Evolutionary conservation across 306 rosid genomes (phyloP).

Genomic region (Styphnolobium japonicum): DNA sequence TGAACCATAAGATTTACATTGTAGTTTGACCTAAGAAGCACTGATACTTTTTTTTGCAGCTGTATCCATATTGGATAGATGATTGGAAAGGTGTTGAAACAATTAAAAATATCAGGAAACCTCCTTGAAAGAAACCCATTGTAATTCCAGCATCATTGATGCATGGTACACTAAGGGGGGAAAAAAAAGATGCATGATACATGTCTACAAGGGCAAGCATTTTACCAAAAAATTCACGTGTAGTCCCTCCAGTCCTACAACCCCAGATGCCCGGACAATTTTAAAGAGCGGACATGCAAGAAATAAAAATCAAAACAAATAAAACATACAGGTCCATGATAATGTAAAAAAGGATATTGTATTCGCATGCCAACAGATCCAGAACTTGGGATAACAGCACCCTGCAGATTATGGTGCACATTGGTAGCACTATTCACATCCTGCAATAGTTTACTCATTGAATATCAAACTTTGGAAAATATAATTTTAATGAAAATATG

Average conservation of each 20-base stretch:
- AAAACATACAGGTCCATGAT: background rate
- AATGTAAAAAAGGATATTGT: constrained; percentile 81
- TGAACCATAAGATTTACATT: background rate
- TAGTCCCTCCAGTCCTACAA: background rate
- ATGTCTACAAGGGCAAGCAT: background rate
- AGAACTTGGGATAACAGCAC: constrained; percentile 97
- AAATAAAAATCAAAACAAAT: background rate
- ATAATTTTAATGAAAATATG: background rate
- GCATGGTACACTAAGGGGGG: background rate
- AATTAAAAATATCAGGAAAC: background rate
- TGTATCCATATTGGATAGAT: background rate
- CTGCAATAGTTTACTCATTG: constrained; percentile 43
- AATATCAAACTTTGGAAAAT: constrained; percentile 9
- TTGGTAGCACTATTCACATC: constrained; percentile 86
- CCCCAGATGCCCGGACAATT: background rate
- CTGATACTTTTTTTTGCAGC: background rate
- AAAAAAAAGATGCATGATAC: background rate
- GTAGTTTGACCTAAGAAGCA: background rate
- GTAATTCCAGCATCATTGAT: background rate
- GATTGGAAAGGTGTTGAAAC: background rate
- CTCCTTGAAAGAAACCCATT: background rate
- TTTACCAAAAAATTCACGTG: background rate
- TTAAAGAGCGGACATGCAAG: background rate
- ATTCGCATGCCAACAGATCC: constrained; percentile 99
- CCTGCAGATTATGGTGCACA: constrained; percentile 93